Percentiles rank a stretch among this genome's conserved stretches.
phyloP scores from a whole-genome alignment of 2,329 filamentous ascomycete genomes.

The Pseudophaeomoniella oleicola region DNA sequence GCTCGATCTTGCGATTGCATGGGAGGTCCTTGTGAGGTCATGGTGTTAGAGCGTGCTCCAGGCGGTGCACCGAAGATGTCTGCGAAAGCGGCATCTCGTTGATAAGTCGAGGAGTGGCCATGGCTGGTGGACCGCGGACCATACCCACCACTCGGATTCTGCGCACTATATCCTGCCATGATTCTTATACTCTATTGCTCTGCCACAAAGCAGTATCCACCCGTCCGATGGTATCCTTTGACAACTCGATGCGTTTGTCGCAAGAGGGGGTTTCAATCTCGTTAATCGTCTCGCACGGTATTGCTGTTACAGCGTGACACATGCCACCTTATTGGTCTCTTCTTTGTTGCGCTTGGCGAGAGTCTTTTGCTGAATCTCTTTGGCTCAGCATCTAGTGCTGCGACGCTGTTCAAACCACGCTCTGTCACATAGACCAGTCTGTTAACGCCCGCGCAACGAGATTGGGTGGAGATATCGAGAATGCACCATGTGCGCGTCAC shows the following conservation, averaged over 20 bases:
- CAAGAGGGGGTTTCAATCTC: background rate
- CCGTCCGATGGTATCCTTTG: no score
- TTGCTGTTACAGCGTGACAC: background rate
- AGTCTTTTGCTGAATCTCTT: background rate
- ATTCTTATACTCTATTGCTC: no score
- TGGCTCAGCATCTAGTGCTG: background rate
- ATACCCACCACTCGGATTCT: slow-evolving; percentile 43
- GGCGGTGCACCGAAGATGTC: slow-evolving; percentile 90
- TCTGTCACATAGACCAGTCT: background rate
- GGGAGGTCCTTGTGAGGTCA: slow-evolving; percentile 64
- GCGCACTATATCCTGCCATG: slow-evolving; percentile 52
- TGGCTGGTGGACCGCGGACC: slow-evolving; percentile 31
- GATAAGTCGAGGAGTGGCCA: slow-evolving; percentile 39
- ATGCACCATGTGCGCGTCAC: background rate
- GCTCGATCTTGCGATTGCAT: slow-evolving; percentile 52
- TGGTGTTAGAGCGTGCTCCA: slow-evolving; percentile 82
- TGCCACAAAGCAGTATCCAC: no score
- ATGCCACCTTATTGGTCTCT: background rate
- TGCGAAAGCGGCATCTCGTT: slow-evolving; percentile 88
- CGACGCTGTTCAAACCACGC: background rate
- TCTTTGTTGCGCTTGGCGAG: no score
- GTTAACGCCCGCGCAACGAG: background rate
- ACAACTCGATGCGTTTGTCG: no score
- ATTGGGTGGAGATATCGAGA: background rate
- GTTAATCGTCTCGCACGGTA: background rate